Conservation (phyloP, 1,284 basidiomycete species). For the Rugosomyces carneus region DNA sequence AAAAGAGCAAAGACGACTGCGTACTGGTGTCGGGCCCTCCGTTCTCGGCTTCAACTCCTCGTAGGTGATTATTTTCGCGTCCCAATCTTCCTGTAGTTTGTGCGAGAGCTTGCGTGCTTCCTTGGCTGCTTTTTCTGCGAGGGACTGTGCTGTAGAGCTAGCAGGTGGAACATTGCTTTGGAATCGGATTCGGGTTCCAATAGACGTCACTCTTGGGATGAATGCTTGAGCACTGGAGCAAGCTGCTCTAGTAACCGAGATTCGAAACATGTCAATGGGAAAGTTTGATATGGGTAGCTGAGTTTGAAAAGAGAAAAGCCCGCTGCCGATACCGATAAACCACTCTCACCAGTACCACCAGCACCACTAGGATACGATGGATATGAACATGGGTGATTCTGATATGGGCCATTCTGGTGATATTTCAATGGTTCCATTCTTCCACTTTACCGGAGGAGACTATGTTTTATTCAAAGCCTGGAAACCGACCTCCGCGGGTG, state of each 20-base stretch:
- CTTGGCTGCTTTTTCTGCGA: slow-evolving; percentile 29
- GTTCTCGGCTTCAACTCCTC: slow-evolving; percentile 83
- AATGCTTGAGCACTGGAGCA: slow-evolving; percentile 5
- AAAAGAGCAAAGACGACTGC: too few relatives aligned
- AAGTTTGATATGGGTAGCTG: too few relatives aligned
- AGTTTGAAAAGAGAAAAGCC: too few relatives aligned
- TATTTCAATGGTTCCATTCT: slow-evolving; percentile 51
- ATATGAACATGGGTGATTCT: slow-evolving; percentile 18
- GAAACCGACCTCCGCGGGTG: slow-evolving; percentile 59
- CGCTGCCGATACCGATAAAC: background rate
- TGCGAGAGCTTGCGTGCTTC: slow-evolving; percentile 37
- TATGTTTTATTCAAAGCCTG: slow-evolving; percentile 64
- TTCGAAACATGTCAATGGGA: slow-evolving; percentile 25
- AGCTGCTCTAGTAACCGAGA: slow-evolving; percentile 17
- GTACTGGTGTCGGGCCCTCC: slow-evolving; percentile 72
- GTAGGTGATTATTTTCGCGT: slow-evolving; percentile 66
- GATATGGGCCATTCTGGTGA: slow-evolving; percentile 13
- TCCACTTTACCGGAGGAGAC: slow-evolving; percentile 63
- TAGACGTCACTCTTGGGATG: slow-evolving; percentile 1
- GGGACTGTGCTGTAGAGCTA: slow-evolving; percentile 16
- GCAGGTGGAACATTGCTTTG: slow-evolving; percentile 18
- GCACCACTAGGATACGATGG: background rate
- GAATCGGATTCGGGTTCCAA: slow-evolving; percentile 24
- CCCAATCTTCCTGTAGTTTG: slow-evolving; percentile 63
- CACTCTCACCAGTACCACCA: background rate